Base-by-base conservation (phyloP, 2,329 filamentous ascomycete species). In the Aspergillus aculeatinus region DNA sequence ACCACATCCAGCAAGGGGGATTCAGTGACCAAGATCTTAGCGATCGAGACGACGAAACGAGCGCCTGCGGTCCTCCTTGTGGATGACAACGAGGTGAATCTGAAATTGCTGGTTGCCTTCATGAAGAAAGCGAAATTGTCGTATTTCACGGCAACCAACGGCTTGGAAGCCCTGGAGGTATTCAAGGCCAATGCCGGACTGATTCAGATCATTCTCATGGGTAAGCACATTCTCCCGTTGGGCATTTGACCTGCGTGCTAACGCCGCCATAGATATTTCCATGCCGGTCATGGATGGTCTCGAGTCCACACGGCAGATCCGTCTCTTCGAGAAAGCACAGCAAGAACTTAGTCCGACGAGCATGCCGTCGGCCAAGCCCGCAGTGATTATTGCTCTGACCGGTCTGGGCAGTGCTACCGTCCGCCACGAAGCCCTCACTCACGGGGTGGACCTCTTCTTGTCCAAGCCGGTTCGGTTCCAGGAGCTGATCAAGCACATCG, bases 21-120 rank as follows among this genome's bases (percentile, higher is more conserved):
- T 44, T 44, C 39, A 44, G 39, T 44, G 39, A 44, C 39, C 39
- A 44, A 44, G 39, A 44, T 44, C 14, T 16, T 44, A 44, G 39
- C 39, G 39, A 44, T 44, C 39, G 39, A 44, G 39, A 44, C 39
- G 39, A 39, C n/a, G 4, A n/a, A 47, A 29, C 35, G 51, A 10
- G 47, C 16, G 12, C 61, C 58, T 19, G 35, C 48, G 3, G 52
- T 60, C 7, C 68, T 79, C 0, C 70, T 78, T 1, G 72, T 74
- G 0, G 76, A 79, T 51, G 76, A 78, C 51, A 79, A 79, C 39
- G 16, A 61, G 0, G 68, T 79, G 42, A 79, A 79, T 21, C 64
- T 76, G 10, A 48, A 57, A 10, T 48, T 48, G 6, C 49, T 55
- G 29, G 4, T 31, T 16, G 50, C 54, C 5, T 62, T 51, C n/a